Conservation (phyloP, 768 basidiomycete genomes). For the Hortiboletus campestris region DNA sequence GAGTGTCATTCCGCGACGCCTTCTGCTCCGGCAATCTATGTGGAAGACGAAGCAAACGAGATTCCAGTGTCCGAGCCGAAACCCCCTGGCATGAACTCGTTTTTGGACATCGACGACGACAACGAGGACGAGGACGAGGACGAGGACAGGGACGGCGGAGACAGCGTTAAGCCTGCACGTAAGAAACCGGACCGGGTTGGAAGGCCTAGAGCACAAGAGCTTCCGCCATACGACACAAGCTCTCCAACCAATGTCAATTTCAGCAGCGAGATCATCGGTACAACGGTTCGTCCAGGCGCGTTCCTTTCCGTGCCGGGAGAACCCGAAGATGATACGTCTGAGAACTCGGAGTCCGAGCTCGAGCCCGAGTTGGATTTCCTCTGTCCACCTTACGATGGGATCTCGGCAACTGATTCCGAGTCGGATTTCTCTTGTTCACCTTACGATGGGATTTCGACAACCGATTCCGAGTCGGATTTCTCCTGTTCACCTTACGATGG, state of each 20-base stretch:
- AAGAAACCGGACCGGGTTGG: neutral
- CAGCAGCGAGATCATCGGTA: conserved; percentile 14
- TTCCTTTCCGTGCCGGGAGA: conserved; percentile 15
- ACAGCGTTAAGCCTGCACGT: neutral
- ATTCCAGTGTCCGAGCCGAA: conserved; percentile 1
- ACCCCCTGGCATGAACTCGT: conserved; percentile 12
- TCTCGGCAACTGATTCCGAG: too few species aligned
- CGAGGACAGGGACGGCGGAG: neutral
- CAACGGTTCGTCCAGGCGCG: conserved; percentile 1
- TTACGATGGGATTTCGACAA: too few species aligned
- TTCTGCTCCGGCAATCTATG: conserved; percentile 15
- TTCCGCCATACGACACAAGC: conserved; percentile 17
- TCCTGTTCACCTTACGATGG: neutral
- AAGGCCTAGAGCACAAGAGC: neutral
- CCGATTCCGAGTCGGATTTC: neutral
- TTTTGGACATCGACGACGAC: conserved; percentile 11
- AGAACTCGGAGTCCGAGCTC: neutral
- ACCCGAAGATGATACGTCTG: neutral
- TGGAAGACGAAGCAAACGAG: conserved; percentile 17
- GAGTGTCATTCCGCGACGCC: conserved; percentile 15
- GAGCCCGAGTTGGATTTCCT: too few species aligned
- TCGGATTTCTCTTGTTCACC: too few species aligned
- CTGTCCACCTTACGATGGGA: too few species aligned
- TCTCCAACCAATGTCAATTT: conserved; percentile 3
- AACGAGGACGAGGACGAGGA: neutral